These are phyloP conservation scores for Thinopyrum elongatum DNA, from an alignment of 176 grass and related monocot genomes.

Conservation along the genomic window DNA sequence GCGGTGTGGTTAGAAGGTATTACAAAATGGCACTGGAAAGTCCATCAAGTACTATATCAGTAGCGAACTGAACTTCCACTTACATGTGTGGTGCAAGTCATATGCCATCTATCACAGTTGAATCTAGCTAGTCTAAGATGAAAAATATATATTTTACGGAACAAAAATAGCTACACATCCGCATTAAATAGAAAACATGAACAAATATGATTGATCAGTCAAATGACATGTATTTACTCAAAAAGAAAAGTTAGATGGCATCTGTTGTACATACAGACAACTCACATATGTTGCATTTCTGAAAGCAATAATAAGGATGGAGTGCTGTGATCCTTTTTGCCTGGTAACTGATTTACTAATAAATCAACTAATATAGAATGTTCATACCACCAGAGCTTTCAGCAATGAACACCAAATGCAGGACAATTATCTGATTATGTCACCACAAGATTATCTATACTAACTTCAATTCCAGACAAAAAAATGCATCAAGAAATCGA, in stretches of 20 bases:
- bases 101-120: not conserved
- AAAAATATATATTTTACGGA: not conserved
- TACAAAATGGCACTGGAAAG: not conserved
- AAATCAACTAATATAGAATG: constrained; percentile 9
- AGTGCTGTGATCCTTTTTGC: not conserved
- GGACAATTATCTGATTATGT: constrained; percentile 9
- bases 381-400: not conserved
- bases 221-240: not conserved
- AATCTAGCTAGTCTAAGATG: not conserved
- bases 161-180: not conserved
- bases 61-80: not conserved
- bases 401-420: constrained; percentile 14
- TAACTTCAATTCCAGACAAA: not conserved
- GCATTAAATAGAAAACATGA: not conserved
- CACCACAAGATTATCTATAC: not conserved
- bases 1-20: constrained; percentile 4
- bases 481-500: not conserved
- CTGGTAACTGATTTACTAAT: not conserved
- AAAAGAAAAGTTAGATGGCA: not conserved
- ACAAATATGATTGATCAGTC: not conserved
- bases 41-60: not conserved
- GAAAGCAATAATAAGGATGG: not conserved
- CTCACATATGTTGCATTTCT: not conserved
- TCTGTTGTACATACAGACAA: not conserved
- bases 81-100: not conserved